Percentiles rank a stretch among this genome's conserved stretches.
phyloP scores from a whole-genome alignment of 2,329 filamentous ascomycete genomes.

The Aspergillus fischeri region DNA sequence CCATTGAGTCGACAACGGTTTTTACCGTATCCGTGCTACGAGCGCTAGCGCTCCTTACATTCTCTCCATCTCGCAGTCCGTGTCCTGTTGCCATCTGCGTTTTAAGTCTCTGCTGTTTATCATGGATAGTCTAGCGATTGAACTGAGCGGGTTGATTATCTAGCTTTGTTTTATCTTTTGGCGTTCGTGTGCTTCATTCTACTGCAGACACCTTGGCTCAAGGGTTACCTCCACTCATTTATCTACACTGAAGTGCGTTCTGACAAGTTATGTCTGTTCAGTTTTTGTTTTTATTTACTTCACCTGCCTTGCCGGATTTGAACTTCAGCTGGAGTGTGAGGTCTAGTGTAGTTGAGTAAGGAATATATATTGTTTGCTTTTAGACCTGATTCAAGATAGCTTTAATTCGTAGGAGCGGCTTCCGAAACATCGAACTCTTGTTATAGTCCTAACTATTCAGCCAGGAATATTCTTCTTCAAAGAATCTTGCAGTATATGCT shows the following conservation, averaged over 20 bases:
- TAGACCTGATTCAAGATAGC: neutral
- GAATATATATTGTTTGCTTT: constrained; percentile 16
- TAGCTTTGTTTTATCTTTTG: constrained; percentile 17
- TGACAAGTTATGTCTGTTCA: constrained; percentile 9
- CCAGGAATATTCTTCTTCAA: neutral
- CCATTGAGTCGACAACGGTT: neutral
- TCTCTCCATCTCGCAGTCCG: constrained; percentile 11
- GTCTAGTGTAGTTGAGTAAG: constrained; percentile 11
- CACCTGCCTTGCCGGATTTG: constrained; percentile 8
- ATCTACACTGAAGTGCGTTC: constrained; percentile 11
- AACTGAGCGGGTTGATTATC: constrained; percentile 26
- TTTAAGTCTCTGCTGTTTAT: constrained; percentile 17
- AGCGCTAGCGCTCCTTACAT: constrained; percentile 10
- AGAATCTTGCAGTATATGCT: neutral
- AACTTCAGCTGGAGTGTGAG: constrained; percentile 1
- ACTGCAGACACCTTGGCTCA: constrained; percentile 8
- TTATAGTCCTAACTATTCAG: neutral
- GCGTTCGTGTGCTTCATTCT: constrained; percentile 12
- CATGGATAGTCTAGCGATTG: constrained; percentile 29
- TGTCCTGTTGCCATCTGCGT: constrained; percentile 13
- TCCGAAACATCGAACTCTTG: neutral
- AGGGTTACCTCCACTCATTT: constrained; percentile 20
- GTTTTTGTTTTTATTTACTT: constrained; percentile 1
- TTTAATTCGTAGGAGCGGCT: neutral
- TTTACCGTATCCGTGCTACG: neutral